Evolutionary conservation across 208 protist species (phyloP), one percentile per base, ranked within the genome.

Genomic region (Histomonas meleagridis): DNA sequence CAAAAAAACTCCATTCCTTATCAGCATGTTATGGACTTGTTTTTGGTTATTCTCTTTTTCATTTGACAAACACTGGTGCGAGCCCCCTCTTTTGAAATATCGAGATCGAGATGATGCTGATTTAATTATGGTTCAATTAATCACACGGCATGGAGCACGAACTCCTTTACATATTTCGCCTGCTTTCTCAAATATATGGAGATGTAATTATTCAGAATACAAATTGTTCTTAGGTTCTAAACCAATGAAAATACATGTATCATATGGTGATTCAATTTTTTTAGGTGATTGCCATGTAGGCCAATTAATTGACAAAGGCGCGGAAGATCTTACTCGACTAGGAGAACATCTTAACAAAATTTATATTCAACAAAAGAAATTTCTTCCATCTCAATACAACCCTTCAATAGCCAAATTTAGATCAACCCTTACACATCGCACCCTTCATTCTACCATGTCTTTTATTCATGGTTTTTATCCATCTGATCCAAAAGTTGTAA

Each of bases 301-400:
- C 16, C 70, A 79, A 49, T 79, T 79, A 43, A 14, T 79, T n/a
- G 70, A 35, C 21, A 79, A 79, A 79, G 70, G 70, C n/a, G 40
- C 46, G 4, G 49, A 79, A 16, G n/a, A 46, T n/a, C 18, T 79
- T 1, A 21, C 70, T 7, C 46, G 40, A 79, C n/a, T 79, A 21
- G 70, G 70, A 21, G 26, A 51, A 49, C 38, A 79, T 51, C 12
- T 79, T 1, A 4, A 40, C n/a, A 49, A 79, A 49, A 5, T 79
- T 48, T 79, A 79, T 18, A 49, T 79, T 79, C 18, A 79, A 7
- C 4, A 46, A 79, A 7, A 49, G 40, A 79, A 79, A 79, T 79
- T 79, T 35, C 70, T 79, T 49, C 70, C 70, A 18, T n/a, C 35
- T 21, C 46, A 49, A 79, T 79, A 32, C 40, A 49, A 79, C 49